Conservation (phyloP, 176 grass and related monocot genomes). For the Alloteropsis semialata region DNA sequence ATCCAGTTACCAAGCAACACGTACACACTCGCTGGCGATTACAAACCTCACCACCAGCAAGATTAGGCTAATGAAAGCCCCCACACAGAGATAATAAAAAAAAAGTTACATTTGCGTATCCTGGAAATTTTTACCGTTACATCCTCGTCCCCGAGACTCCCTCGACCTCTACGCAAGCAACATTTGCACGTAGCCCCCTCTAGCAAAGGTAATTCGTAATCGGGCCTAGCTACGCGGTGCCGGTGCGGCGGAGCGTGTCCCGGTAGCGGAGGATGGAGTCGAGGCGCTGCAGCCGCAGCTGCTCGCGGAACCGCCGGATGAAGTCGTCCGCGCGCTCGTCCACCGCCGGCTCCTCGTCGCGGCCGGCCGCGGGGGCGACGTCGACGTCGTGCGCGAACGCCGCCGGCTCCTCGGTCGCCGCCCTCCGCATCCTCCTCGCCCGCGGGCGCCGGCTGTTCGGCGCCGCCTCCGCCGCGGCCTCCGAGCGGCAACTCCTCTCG, state of each 20-base stretch:
- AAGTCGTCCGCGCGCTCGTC: conserved; percentile 27
- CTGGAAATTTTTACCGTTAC: not conserved
- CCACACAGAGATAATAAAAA: too few species aligned
- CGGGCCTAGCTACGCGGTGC: not conserved
- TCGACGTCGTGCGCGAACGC: not conserved
- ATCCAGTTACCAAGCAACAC: too few species aligned
- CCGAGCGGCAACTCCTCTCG: not conserved
- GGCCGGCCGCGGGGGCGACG: too few species aligned
- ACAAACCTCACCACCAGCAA: too few species aligned
- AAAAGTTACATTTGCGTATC: not conserved
- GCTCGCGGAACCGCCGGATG: conserved; percentile 18
- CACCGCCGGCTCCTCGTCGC: not conserved
- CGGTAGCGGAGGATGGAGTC: conserved; percentile 16
- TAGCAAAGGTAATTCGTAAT: not conserved
- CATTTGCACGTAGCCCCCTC: not conserved
- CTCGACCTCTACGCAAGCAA: not conserved
- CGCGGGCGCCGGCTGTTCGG: not conserved
- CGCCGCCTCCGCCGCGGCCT: not conserved
- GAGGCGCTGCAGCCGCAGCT: conserved; percentile 27
- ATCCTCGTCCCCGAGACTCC: not conserved
- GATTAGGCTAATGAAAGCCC: too few species aligned
- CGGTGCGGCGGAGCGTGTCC: conserved; percentile 23
- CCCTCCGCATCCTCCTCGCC: not conserved
- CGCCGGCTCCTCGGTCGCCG: not conserved
- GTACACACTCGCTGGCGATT: too few species aligned